A percentile compares a stretch with the other conserved stretches of the same genome.
These are phyloP conservation scores for Apium graveolens DNA, from an alignment of 129 eudicot genomes.

Conservation along the genomic window DNA sequence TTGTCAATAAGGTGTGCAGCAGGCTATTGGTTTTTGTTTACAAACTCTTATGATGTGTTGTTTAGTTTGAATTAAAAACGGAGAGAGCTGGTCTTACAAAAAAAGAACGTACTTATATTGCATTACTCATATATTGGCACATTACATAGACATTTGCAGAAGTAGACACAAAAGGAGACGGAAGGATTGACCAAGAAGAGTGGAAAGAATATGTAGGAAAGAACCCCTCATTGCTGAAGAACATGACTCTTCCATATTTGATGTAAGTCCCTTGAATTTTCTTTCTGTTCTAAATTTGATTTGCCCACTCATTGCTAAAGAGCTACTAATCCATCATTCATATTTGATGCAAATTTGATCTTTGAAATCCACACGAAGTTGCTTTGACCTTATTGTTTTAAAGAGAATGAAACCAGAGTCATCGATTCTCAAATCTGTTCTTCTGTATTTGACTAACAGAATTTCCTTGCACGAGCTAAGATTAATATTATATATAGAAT, in stretches of 20 bases:
- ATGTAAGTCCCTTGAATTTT: neutral
- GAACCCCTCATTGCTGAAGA: constrained; percentile 8
- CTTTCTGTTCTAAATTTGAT: neutral
- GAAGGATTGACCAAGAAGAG: constrained; percentile 7
- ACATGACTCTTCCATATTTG: constrained; percentile 6
- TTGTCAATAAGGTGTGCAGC: neutral
- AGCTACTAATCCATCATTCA: neutral
- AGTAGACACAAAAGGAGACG: constrained; percentile 1
- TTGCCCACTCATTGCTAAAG: neutral
- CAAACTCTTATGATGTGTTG: neutral
- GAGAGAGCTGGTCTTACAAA: neutral
- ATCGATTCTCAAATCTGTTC: neutral
- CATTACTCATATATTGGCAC: neutral
- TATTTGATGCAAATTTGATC: neutral
- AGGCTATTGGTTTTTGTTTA: neutral
- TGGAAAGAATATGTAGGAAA: neutral
- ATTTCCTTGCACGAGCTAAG: neutral
- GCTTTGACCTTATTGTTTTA: neutral
- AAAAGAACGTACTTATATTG: neutral
- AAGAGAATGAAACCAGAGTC: neutral
- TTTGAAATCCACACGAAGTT: neutral
- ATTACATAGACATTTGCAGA: constrained; percentile 4
- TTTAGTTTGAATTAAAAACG: neutral
- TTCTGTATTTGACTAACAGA: neutral
- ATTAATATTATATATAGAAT: neutral